Evolutionary conservation across 108 stramenopile species (phyloP).

Genomic region (Hondaea fermentalgiana): DNA sequence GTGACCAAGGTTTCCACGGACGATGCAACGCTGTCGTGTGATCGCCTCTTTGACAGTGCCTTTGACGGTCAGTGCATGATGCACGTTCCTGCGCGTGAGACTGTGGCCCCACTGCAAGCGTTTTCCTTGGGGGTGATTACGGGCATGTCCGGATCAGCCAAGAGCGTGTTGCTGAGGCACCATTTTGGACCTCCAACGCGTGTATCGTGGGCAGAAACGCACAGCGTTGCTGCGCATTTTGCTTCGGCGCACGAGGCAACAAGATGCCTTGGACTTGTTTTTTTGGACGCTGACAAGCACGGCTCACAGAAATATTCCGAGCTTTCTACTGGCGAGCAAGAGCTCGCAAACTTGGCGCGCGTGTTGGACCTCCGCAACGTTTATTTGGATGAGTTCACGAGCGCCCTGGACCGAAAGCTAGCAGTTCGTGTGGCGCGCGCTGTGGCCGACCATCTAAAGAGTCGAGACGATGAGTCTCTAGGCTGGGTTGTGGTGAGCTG

Average conservation of each 20-base stretch:
- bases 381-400: background rate
- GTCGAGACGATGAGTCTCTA: background rate
- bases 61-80: background rate
- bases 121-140: background rate
- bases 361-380: background rate
- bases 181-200: background rate
- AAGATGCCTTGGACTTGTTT: background rate
- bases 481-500: background rate
- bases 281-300: background rate
- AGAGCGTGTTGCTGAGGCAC: background rate
- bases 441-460: background rate
- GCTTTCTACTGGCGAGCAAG: background rate
- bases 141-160: background rate
- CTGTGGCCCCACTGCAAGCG: background rate
- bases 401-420: background rate
- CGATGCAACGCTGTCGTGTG: background rate
- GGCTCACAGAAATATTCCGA: background rate
- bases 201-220: background rate
- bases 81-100: background rate
- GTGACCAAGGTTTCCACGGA: background rate
- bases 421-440: background rate
- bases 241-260: background rate
- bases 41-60: background rate
- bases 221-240: background rate
- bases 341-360: background rate